Conservation (phyloP, 139 green algal species). For the Nannochloris sp. region DNA sequence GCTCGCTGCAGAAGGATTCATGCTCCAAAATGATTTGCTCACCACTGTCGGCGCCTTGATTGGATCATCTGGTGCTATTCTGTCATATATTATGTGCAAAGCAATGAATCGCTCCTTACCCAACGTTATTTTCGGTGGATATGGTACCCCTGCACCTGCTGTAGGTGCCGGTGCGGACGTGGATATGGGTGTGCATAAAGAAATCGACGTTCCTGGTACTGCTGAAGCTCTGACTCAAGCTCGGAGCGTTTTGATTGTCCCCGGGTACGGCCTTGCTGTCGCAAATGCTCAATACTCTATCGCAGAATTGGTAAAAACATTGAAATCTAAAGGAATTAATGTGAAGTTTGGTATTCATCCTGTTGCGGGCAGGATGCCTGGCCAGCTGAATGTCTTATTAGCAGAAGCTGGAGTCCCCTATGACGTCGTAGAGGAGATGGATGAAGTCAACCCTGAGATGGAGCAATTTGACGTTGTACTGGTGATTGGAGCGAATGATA, state of each 20-base stretch:
- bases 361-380: conserved; percentile 79
- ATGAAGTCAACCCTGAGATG: conserved; percentile 64
- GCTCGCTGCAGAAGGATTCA: conserved; percentile 83
- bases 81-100: conserved; percentile 91
- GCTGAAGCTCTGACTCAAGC: conserved; percentile 41
- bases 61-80: conserved; percentile 76
- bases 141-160: conserved; percentile 31
- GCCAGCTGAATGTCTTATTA: conserved; percentile 93
- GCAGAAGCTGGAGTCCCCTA: conserved; percentile 76
- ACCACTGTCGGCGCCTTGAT: conserved; percentile 80
- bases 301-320: conserved; percentile 51
- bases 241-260: conserved; percentile 73
- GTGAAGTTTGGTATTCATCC: conserved; percentile 78
- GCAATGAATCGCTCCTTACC: conserved; percentile 83
- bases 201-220: conserved; percentile 34
- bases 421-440: conserved; percentile 51
- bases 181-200: conserved; percentile 17
- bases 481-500: conserved; percentile 83
- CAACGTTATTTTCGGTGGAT: conserved; percentile 84
- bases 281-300: conserved; percentile 74
- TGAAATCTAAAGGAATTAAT: conserved; percentile 43
- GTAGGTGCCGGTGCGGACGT: neutral
- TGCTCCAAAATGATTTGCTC: conserved; percentile 78
- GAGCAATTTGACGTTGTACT: conserved; percentile 66
- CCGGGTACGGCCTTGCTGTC: conserved; percentile 83